A percentile compares a stretch with the other conserved stretches of the same genome.
Conservation (phyloP, 768 basidiomycete genomes). For the Lentinula detonsa region DNA sequence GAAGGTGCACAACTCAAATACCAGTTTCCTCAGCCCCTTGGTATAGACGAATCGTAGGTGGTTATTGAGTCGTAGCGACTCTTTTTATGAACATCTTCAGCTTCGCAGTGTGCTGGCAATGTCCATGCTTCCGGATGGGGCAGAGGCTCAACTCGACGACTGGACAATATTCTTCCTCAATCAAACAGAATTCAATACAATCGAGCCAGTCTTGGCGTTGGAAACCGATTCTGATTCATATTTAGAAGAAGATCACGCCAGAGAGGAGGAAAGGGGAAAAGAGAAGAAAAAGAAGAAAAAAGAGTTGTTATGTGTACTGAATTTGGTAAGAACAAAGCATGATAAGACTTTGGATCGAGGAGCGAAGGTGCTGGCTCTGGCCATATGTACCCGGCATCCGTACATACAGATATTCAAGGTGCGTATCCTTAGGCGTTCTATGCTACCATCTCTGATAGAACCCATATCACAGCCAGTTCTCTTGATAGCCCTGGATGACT, state of each 20-base stretch:
- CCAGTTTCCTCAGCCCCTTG: conserved; percentile 93
- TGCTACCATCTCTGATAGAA: neutral
- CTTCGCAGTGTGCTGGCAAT: conserved; percentile 80
- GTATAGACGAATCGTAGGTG: conserved; percentile 87
- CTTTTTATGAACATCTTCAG: conserved; percentile 6
- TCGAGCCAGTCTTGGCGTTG: conserved; percentile 73
- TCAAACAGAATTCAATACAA: conserved; percentile 85
- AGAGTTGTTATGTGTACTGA: conserved; percentile 67
- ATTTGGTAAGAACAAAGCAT: conserved; percentile 73
- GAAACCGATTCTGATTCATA: conserved; percentile 33
- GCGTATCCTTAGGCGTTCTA: neutral
- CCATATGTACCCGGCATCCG: conserved; percentile 73
- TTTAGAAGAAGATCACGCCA: conserved; percentile 14
- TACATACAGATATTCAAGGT: conserved; percentile 84
- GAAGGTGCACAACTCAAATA: conserved; percentile 90
- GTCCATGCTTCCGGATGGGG: conserved; percentile 98
- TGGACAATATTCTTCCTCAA: conserved; percentile 99
- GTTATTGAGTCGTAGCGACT: neutral
- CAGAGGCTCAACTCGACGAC: conserved; percentile 90
- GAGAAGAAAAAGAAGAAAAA: conserved; percentile 20
- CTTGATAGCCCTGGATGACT: conserved; percentile 91
- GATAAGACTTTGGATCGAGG: conserved; percentile 68
- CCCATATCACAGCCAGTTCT: conserved; percentile 69
- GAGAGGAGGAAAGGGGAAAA: conserved; percentile 8
- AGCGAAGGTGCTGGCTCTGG: conserved; percentile 75